These are phyloP conservation scores for Hyaloscypha bicolor DNA, from an alignment of 495 filamentous ascomycete genomes.

Conservation along the genomic window DNA sequence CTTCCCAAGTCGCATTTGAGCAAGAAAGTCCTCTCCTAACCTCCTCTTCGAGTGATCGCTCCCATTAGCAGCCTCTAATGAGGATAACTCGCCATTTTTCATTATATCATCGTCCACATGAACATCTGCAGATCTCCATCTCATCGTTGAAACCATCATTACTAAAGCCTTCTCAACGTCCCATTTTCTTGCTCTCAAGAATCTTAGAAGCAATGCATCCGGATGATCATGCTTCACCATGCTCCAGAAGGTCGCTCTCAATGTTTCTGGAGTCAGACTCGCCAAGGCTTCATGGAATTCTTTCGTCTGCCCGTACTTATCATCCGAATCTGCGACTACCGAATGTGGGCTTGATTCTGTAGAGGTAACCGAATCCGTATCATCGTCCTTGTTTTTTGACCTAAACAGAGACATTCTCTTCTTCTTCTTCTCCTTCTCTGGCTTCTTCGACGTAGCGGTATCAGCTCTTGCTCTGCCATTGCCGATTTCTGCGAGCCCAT, in stretches of 20 bases:
- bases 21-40: conserved; percentile 79
- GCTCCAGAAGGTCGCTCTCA: conserved; percentile 84
- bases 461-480: conserved; percentile 22
- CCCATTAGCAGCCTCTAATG: conserved; percentile 60
- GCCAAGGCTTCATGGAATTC: conserved; percentile 80
- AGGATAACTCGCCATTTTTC: conserved; percentile 69
- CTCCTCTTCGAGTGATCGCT: conserved; percentile 52
- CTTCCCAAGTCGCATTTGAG: conserved; percentile 89
- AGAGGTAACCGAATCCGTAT: conserved; percentile 33
- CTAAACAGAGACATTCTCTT: conserved; percentile 68
- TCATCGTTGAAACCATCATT: conserved; percentile 93
- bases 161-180: conserved; percentile 89
- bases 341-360: conserved; percentile 33
- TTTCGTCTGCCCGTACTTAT: conserved; percentile 92
- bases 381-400: conserved; percentile 57
- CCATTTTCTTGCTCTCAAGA: conserved; percentile 94
- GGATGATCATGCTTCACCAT: conserved; percentile 98
- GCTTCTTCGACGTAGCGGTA: conserved; percentile 53
- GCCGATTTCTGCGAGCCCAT: conserved; percentile 1
- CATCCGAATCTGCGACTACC: conserved; percentile 59
- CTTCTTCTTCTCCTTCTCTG: conserved; percentile 52
- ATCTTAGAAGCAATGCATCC: conserved; percentile 83
- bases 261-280: conserved; percentile 71
- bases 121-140: conserved; percentile 81
- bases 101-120: conserved; percentile 89